phyloP scores from a whole-genome alignment of 176 grass and related monocot species.

The Panicum miliaceum region DNA sequence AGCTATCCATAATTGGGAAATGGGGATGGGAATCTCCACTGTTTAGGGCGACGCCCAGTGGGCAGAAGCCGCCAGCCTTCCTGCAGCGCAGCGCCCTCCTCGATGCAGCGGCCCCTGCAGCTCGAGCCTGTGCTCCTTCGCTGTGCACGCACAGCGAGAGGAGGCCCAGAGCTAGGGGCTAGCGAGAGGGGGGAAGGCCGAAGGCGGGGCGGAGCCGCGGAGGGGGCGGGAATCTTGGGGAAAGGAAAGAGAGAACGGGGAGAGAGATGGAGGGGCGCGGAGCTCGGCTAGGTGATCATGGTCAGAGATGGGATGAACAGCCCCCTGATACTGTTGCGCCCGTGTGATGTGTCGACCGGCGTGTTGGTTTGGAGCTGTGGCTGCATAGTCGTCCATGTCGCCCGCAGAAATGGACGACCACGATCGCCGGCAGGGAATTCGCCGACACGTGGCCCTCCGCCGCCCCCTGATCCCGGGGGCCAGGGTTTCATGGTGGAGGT shows the following conservation, averaged over 20 bases:
- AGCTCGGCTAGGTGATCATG: slow-evolving; percentile 41
- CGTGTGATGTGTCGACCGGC: slow-evolving; percentile 31
- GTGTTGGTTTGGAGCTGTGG: slow-evolving; percentile 31
- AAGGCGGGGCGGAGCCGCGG: background rate
- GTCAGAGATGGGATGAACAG: slow-evolving; percentile 36
- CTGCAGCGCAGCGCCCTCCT: background rate
- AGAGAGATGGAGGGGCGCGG: background rate
- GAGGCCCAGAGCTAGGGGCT: slow-evolving; percentile 6
- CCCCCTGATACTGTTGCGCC: slow-evolving; percentile 16
- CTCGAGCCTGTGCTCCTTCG: slow-evolving; percentile 26
- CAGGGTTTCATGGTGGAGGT: background rate
- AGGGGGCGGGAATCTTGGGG: slow-evolving; percentile 36
- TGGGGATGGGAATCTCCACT: slow-evolving; percentile 57
- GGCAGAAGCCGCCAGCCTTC: slow-evolving; percentile 41
- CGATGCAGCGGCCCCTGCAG: background rate
- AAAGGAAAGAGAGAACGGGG: background rate
- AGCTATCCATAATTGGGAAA: slow-evolving; percentile 50
- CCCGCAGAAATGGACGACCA: background rate
- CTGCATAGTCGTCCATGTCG: slow-evolving; percentile 36
- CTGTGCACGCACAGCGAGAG: slow-evolving; percentile 32
- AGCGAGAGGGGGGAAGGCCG: background rate
- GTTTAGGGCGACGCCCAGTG: slow-evolving; percentile 10
- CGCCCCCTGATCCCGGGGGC: background rate
- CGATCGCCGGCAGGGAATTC: background rate
- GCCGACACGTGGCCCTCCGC: slow-evolving; percentile 18